Evolutionary conservation across 2,329 filamentous ascomycete genomes (phyloP), one percentile per base, ranked within the genome.

Genomic region (Lecanosticta acicola): DNA sequence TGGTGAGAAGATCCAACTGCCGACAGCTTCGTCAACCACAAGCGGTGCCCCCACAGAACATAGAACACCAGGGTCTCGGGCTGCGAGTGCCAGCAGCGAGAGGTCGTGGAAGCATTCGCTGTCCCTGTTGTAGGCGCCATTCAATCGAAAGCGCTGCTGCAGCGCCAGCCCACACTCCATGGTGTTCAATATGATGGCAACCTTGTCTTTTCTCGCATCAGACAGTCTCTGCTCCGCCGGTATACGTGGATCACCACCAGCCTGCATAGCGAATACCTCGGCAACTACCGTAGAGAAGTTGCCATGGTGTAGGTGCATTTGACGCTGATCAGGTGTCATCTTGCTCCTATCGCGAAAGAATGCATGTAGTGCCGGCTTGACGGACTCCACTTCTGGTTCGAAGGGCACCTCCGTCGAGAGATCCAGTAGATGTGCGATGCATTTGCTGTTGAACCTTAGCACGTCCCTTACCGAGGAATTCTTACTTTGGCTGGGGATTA

Each of bases 151-250:
- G 3, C 45, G 45, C 8, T 65, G 58, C 24, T 59, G 62, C 1
- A 71, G 49, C 3, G 61, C 62, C 20, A 72, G 48, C 5, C 69
- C 69, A 19, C 67, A 59, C 11, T 66, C 64, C 45, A 66, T 65
- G 8, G 64, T 63, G 40, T 67, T 70, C 8, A 72, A 55, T 14
- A 66, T 65, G 46, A 72, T 71, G 14, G 64, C 64, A 1, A 66
- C 64, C 50, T 70, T 70, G 56, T 71, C 69, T 41, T 69, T 67
- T 39, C 69, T 66, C 3, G 69, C 69, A 46, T 70, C 67, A 3
- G 70, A 61, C 24, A 63, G 57, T 21, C 68, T 56, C 33, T 69
- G 57, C 43, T 66, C 63, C 32, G 64, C 63, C 18, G 69, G 67
- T 26, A 71, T 54, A 17, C 62, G 56, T 35, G 68, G 68, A 41